phyloP scores from a whole-genome alignment of 768 basidiomycete genomes.

The Lentinula sp. region DNA sequence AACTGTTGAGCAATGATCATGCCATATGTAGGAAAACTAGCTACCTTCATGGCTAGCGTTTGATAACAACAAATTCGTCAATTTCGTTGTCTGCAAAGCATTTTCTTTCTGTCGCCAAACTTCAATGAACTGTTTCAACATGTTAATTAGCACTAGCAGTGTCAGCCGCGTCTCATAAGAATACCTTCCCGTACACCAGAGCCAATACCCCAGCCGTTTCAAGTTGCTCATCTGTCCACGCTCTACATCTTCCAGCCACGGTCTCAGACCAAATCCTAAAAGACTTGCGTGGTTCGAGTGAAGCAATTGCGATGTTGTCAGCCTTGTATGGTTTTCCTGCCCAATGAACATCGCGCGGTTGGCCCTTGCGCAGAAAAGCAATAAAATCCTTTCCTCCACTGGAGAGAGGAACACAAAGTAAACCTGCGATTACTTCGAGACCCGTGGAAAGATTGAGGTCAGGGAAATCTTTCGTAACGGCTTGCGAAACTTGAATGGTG shows the following conservation, averaged over 20 bases:
- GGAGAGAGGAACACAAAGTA: conserved; percentile 73
- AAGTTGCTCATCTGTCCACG: conserved; percentile 79
- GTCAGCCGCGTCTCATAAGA: conserved; percentile 2
- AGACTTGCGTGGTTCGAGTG: conserved; percentile 69
- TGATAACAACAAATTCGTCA: conserved; percentile 68
- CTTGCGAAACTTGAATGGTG: conserved; percentile 64
- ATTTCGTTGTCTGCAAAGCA: conserved; percentile 62
- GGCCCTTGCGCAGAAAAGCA: conserved; percentile 72
- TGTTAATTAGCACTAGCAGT: neutral
- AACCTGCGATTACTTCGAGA: conserved; percentile 62
- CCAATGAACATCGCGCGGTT: conserved; percentile 67
- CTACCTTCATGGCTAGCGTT: conserved; percentile 82
- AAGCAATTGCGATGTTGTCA: conserved; percentile 22
- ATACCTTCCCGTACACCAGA: conserved; percentile 69
- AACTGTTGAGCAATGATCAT: neutral
- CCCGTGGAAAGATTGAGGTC: conserved; percentile 47
- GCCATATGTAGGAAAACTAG: neutral
- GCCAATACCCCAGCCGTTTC: conserved; percentile 78
- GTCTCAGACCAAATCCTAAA: conserved; percentile 79
- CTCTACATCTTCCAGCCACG: conserved; percentile 58
- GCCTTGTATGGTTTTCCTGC: conserved; percentile 67
- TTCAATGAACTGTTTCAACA: conserved; percentile 62
- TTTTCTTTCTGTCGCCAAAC: conserved; percentile 82
- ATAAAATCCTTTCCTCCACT: conserved; percentile 74
- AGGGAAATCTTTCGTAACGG: conserved; percentile 62